Conservation (phyloP, 2,329 filamentous ascomycete genomes). For the Exophiala bonariae region DNA sequence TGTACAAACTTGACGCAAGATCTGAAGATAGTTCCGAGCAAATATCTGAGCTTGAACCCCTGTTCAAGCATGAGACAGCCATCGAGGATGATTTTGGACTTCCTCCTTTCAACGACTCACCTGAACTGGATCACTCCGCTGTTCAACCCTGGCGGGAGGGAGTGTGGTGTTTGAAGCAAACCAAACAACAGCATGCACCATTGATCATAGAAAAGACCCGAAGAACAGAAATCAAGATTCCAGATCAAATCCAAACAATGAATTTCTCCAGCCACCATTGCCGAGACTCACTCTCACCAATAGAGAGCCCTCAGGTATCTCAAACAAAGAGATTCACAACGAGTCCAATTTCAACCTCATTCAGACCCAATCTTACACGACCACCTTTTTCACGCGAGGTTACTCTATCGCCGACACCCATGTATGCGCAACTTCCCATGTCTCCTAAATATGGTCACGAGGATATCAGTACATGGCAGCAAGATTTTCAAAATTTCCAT, state of each 20-base stretch:
- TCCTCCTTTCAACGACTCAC: slow-evolving; percentile 50
- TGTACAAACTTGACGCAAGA: slow-evolving; percentile 48
- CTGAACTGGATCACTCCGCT: slow-evolving; percentile 41
- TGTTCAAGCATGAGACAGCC: slow-evolving; percentile 52
- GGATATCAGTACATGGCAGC: slow-evolving; percentile 48
- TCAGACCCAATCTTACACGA: slow-evolving; percentile 4
- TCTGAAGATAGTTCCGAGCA: slow-evolving; percentile 48
- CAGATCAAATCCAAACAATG: slow-evolving; percentile 35
- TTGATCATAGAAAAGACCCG: slow-evolving; percentile 35
- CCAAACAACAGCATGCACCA: slow-evolving; percentile 39
- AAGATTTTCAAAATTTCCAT: slow-evolving; percentile 55
- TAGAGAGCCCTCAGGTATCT: slow-evolving; percentile 8
- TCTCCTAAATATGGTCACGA: slow-evolving; percentile 42
- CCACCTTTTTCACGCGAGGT: slow-evolving; percentile 29
- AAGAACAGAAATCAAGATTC: slow-evolving; percentile 20
- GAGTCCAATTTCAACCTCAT: slow-evolving; percentile 33
- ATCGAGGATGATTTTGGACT: slow-evolving; percentile 54
- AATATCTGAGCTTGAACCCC: slow-evolving; percentile 51
- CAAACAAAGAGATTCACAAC: slow-evolving; percentile 28
- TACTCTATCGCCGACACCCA: slow-evolving; percentile 53
- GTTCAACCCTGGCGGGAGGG: slow-evolving; percentile 57
- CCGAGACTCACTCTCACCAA: slow-evolving; percentile 26
- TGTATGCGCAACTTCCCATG: slow-evolving; percentile 50
- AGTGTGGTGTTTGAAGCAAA: slow-evolving; percentile 52
- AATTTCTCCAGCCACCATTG: slow-evolving; percentile 30